A percentile compares a stretch with the other conserved stretches of the same genome.
Evolutionary conservation across 495 filamentous ascomycete genomes (phyloP).

Genomic region (Chaetomidium leptoderma): DNA sequence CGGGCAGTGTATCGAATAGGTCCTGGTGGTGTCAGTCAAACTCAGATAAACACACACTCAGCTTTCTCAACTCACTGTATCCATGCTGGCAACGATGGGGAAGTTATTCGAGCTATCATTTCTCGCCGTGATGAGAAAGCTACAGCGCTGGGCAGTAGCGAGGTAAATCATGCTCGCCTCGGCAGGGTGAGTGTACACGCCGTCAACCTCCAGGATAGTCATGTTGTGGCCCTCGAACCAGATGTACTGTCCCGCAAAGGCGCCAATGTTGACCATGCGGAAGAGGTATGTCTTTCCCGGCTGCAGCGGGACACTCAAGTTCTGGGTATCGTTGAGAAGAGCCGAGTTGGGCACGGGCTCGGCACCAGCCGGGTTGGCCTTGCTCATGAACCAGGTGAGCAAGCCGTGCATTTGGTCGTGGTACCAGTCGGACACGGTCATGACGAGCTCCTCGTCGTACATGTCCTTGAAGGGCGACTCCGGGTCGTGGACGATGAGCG

Average conservation of each 20-base stretch:
- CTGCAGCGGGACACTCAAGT: constrained; percentile 47
- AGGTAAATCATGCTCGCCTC: constrained; percentile 61
- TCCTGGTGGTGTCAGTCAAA: constrained; percentile 9
- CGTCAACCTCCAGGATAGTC: constrained; percentile 54
- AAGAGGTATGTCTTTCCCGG: constrained; percentile 79
- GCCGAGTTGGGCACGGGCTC: constrained; percentile 65
- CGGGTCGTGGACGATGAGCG: constrained; percentile 67
- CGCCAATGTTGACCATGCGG: constrained; percentile 67
- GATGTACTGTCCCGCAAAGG: constrained; percentile 64
- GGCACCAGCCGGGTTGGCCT: constrained; percentile 54
- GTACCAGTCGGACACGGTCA: constrained; percentile 67
- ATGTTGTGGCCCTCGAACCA: constrained; percentile 72
- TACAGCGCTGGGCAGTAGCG: constrained; percentile 65
- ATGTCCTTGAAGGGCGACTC: constrained; percentile 53
- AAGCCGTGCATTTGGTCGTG: constrained; percentile 58
- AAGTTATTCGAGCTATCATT: constrained; percentile 62
- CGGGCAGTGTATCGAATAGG: constrained; percentile 64
- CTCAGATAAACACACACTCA: neutral
- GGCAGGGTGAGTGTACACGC: constrained; percentile 54
- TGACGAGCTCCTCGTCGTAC: constrained; percentile 62
- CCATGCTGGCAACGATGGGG: constrained; percentile 60
- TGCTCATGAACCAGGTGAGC: constrained; percentile 53
- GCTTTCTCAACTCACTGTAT: constrained; percentile 46
- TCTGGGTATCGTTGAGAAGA: constrained; percentile 65
- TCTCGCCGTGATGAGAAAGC: constrained; percentile 62